phyloP scores from a whole-genome alignment of 2,329 filamentous ascomycete species.

The Ceratocystis destructans region DNA sequence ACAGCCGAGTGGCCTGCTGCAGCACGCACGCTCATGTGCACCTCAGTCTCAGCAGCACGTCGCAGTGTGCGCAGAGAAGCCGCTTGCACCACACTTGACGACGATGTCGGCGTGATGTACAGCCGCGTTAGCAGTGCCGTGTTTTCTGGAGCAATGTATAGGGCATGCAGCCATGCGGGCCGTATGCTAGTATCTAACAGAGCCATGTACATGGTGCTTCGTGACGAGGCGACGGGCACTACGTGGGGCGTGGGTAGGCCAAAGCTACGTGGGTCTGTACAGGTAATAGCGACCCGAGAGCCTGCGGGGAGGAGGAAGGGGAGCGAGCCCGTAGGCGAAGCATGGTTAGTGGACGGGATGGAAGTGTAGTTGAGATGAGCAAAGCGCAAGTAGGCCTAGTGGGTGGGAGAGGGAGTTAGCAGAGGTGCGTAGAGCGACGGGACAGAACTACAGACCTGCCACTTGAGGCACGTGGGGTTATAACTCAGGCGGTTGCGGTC shows the following conservation, averaged over 20 bases:
- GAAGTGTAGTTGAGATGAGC: constrained; percentile 52
- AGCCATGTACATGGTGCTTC: constrained; percentile 62
- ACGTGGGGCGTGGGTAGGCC: constrained; percentile 24
- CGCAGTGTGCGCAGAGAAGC: constrained; percentile 54
- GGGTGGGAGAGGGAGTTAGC: constrained; percentile 3
- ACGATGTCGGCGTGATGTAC: constrained; percentile 53
- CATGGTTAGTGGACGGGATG: constrained; percentile 74
- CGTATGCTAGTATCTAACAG: constrained; percentile 66
- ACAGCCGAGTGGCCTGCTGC: constrained; percentile 38
- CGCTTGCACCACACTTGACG: constrained; percentile 47
- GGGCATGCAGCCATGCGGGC: constrained; percentile 69
- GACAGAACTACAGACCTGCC: constrained; percentile 55
- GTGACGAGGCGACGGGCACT: constrained; percentile 29
- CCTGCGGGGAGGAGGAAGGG: constrained; percentile 63
- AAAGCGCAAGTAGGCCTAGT: constrained; percentile 69
- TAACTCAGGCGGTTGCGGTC: constrained; percentile 57
- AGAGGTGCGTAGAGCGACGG: neutral
- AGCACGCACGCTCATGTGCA: constrained; percentile 32
- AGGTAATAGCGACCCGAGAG: constrained; percentile 21
- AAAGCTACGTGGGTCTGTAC: constrained; percentile 53
- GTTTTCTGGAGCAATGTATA: constrained; percentile 65
- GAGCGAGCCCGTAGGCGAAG: constrained; percentile 74
- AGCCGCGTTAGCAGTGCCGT: constrained; percentile 52
- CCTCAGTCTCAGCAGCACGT: constrained; percentile 57
- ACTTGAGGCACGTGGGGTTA: constrained; percentile 88